A percentile compares a stretch with the other conserved stretches of the same genome.
Evolutionary conservation across 1,139 yeast species (phyloP).

Genomic region (Candida sanyaensis): DNA sequence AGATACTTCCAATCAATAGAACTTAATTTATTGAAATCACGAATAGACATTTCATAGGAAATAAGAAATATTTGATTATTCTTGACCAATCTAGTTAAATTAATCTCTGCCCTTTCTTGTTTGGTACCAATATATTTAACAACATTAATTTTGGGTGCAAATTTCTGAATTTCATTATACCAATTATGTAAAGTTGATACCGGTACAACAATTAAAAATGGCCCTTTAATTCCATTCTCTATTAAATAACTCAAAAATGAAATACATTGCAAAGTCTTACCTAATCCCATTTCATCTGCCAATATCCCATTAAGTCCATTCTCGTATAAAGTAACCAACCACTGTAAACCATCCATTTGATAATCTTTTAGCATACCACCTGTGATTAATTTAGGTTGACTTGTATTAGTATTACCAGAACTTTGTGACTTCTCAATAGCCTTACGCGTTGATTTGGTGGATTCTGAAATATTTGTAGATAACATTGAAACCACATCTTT

Average conservation of each 20-base stretch:
- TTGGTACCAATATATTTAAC: slow-evolving; percentile 69
- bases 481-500: slow-evolving; percentile 29
- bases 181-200: slow-evolving; percentile 85
- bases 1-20: slow-evolving; percentile 72
- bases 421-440: slow-evolving; percentile 26
- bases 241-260: slow-evolving; percentile 73
- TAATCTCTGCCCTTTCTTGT: slow-evolving; percentile 46
- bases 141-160: slow-evolving; percentile 72
- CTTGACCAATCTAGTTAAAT: slow-evolving; percentile 20
- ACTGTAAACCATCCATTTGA: slow-evolving; percentile 87
- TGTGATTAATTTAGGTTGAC: slow-evolving; percentile 66
- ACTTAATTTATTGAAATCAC: slow-evolving; percentile 59
- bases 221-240: slow-evolving; percentile 81
- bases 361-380: slow-evolving; percentile 78
- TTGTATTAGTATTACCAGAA: slow-evolving; percentile 15
- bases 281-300: slow-evolving; percentile 97
- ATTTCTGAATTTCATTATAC: slow-evolving; percentile 67
- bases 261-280: slow-evolving; percentile 88
- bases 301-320: slow-evolving; percentile 93
- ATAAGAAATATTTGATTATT: slow-evolving; percentile 60
- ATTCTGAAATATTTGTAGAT: slow-evolving; percentile 18
- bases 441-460: slow-evolving; percentile 23
- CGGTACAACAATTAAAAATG: slow-evolving; percentile 86
- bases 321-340: slow-evolving; percentile 86
- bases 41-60: slow-evolving; percentile 77